These are phyloP conservation scores for Aspergillus hortae DNA, from an alignment of 2,329 filamentous ascomycete species.

Conservation along the genomic window DNA sequence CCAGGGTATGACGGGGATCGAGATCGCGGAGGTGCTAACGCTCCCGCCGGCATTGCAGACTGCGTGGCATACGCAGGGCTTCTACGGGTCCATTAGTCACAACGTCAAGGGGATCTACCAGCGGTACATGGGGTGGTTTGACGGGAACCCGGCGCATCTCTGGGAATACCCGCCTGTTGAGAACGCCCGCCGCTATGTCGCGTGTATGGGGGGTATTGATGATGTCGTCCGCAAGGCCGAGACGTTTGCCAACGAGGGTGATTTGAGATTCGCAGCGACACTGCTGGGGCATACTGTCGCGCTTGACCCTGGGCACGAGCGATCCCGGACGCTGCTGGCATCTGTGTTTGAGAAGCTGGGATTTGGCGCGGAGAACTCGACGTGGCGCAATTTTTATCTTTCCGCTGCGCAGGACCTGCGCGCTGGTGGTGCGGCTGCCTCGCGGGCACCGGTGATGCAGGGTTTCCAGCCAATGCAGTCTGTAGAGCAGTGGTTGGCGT, in stretches of 20 bases:
- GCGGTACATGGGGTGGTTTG: conserved; percentile 31
- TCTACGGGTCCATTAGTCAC: conserved; percentile 37
- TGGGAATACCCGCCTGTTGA: conserved; percentile 36
- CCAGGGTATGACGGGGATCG: conserved; percentile 30
- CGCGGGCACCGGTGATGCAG: conserved; percentile 1
- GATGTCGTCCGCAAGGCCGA: conserved; percentile 28
- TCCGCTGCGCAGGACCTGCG: conserved; percentile 28
- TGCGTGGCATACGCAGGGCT: conserved; percentile 32
- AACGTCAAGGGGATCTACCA: conserved; percentile 42
- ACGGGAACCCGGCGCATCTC: conserved; percentile 32
- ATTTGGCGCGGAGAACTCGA: conserved; percentile 38
- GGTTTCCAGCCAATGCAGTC: conserved; percentile 7
- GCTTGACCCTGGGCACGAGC: conserved; percentile 14
- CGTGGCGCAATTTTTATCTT: conserved; percentile 43
- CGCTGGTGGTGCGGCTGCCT: neutral
- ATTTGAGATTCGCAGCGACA: conserved; percentile 40
- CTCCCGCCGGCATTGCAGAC: conserved; percentile 31
- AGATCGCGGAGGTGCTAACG: conserved; percentile 39
- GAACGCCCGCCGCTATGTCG: conserved; percentile 34
- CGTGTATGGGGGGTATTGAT: conserved; percentile 36
- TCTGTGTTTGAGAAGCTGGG: conserved; percentile 33
- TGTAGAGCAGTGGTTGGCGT: conserved; percentile 17
- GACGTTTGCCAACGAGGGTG: conserved; percentile 23
- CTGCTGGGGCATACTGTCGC: conserved; percentile 36
- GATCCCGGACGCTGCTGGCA: conserved; percentile 23